phyloP scores from a whole-genome alignment of 2,329 filamentous ascomycete species.

The Botryotinia convoluta region DNA sequence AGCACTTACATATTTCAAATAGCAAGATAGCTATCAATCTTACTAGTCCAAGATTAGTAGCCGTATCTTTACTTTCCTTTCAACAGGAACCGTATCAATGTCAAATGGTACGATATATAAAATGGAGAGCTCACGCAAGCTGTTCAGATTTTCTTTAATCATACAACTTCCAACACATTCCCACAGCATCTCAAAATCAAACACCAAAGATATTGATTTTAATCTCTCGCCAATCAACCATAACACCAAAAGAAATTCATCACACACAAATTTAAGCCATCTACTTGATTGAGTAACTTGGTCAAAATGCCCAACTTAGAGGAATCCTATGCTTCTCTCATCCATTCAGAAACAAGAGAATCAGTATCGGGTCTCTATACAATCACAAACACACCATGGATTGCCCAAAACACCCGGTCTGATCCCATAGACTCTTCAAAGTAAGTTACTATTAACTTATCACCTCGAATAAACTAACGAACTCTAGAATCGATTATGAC shows the following conservation, averaged over 20 bases:
- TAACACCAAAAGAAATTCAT: not conserved
- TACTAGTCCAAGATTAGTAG: not conserved
- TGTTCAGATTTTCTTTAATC: not conserved
- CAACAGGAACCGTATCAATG: not conserved
- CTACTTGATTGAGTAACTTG: not conserved
- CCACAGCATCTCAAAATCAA: rapidly evolving
- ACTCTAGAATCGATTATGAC: not conserved
- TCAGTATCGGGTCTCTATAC: not conserved
- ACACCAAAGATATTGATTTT: not conserved
- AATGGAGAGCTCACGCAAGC: rapidly evolving
- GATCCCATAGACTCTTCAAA: not conserved
- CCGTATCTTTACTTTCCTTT: not conserved
- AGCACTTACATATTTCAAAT: not conserved
- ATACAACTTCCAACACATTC: not conserved
- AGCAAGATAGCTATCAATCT: not conserved
- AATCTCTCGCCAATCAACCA: not conserved
- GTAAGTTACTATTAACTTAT: rapidly evolving
- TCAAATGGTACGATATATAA: not conserved
- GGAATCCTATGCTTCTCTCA: not conserved
- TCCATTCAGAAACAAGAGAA: rapidly evolving
- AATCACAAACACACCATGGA: not conserved
- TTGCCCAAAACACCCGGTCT: not conserved
- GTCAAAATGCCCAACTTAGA: not conserved
- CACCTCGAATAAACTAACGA: not conserved
- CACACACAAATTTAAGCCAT: not conserved